phyloP scores from a whole-genome alignment of 2,329 filamentous ascomycete species.

The Aspergillus japonicus region DNA sequence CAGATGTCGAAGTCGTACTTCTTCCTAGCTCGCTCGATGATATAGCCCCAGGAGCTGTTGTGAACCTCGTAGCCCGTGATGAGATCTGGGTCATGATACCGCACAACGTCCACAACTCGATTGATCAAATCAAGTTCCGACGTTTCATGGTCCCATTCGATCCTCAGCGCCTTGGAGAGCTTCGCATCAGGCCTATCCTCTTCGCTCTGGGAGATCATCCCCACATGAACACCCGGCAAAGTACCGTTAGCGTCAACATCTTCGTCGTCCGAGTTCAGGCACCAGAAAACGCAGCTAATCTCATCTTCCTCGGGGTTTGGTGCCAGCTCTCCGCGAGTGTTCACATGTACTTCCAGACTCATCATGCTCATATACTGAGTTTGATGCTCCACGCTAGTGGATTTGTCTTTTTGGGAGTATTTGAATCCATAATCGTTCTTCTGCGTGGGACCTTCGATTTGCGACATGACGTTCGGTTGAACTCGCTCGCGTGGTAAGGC shows the following conservation, averaged over 20 bases:
- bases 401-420: slow-evolving; percentile 73
- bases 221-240: slow-evolving; percentile 57
- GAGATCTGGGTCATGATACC: slow-evolving; percentile 82
- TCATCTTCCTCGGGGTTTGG: slow-evolving; percentile 91
- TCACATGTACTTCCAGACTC: slow-evolving; percentile 90
- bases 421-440: slow-evolving; percentile 80
- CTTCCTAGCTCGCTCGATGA: slow-evolving; percentile 82
- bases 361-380: slow-evolving; percentile 94
- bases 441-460: slow-evolving; percentile 86
- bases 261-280: slow-evolving; percentile 72
- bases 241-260: slow-evolving; percentile 51
- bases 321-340: slow-evolving; percentile 74
- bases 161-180: slow-evolving; percentile 60
- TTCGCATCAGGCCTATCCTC: slow-evolving; percentile 59
- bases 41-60: slow-evolving; percentile 88
- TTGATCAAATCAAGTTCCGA: slow-evolving; percentile 84
- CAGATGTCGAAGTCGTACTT: slow-evolving; percentile 90
- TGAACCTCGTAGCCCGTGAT: slow-evolving; percentile 94
- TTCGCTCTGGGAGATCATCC: slow-evolving; percentile 70
- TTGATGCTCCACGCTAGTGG: slow-evolving; percentile 76
- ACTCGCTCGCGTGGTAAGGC: slow-evolving; percentile 14
- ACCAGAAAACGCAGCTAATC: slow-evolving; percentile 87
- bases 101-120: slow-evolving; percentile 82
- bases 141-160: slow-evolving; percentile 70
- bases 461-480: slow-evolving; percentile 58